Conservation (phyloP, 352 stramenopile genomes). For the Hyaloperonospora arabidopsidis region DNA sequence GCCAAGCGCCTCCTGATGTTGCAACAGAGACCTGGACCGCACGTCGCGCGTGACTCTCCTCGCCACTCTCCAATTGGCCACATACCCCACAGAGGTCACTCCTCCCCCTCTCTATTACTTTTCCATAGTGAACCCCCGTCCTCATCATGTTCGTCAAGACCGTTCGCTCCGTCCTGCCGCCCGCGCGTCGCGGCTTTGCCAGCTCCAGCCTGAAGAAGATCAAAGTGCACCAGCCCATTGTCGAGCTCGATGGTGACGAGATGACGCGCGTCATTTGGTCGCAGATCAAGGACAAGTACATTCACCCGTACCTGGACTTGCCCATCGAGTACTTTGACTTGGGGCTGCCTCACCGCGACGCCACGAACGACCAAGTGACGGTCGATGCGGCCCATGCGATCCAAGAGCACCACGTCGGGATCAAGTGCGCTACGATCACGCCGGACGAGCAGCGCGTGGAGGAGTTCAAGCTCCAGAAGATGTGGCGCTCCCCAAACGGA, state of each 20-base stretch:
- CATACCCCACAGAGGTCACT: slow-evolving; percentile 8
- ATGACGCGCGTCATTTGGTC: slow-evolving; percentile 71
- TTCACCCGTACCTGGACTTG: slow-evolving; percentile 69
- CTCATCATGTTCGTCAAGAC: slow-evolving; percentile 46
- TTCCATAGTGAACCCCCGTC: too few species aligned
- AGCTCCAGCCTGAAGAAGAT: slow-evolving; percentile 53
- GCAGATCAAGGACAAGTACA: slow-evolving; percentile 65
- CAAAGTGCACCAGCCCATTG: slow-evolving; percentile 62
- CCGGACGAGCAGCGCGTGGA: slow-evolving; percentile 71
- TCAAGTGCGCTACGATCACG: slow-evolving; percentile 84
- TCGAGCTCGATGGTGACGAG: slow-evolving; percentile 74
- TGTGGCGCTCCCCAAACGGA: slow-evolving; percentile 65
- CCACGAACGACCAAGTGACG: slow-evolving; percentile 71
- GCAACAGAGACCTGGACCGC: not conserved
- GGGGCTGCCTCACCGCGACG: slow-evolving; percentile 58
- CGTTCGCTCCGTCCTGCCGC: slow-evolving; percentile 29
- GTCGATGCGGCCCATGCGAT: slow-evolving; percentile 73
- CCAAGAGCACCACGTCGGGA: slow-evolving; percentile 55
- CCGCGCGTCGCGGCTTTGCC: slow-evolving; percentile 34
- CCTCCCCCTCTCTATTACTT: not conserved
- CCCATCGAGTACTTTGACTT: slow-evolving; percentile 81
- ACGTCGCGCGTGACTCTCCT: not conserved
- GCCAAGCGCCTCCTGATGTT: not conserved
- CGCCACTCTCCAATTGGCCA: slow-evolving; percentile 35
- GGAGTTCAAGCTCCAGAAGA: slow-evolving; percentile 70